Evolutionary conservation across 2,329 filamentous ascomycete species (phyloP), one percentile per base, ranked within the genome.

Genomic region (Epichloe glyceriae): DNA sequence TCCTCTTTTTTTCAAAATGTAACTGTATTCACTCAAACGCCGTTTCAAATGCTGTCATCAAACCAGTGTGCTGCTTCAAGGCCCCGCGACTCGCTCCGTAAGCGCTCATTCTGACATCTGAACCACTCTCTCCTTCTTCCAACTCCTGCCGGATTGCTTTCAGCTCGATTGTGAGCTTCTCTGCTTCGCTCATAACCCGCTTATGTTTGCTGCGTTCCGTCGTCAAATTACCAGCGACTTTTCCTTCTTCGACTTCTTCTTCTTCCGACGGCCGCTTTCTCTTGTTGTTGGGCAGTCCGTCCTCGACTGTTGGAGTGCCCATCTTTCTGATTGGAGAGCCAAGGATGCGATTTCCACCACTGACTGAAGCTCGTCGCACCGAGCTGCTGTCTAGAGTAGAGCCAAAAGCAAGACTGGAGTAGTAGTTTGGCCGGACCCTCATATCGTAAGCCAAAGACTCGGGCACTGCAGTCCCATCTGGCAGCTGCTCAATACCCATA

Each of bases 381-480:
- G 47, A 48, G 19, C 41, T 33, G 19, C 19, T 17, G 12, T 20
- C 20, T 15, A 43, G 11, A 3, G 39, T 35, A 39, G 44, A 38
- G 14, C 46, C 43, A 37, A 50, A 46, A 4, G 45, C 45, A 15
- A 35, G 40, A 39, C 48, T 37, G 15, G 50, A 30, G 20, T 54
- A 46, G 19, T 35, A 49, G 3, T 12, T 47, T 5, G 45, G 45
- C 11, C 46, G 34, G 17, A 41, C 48, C 19, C 41, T 45, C 52
- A 74, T 69, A 26, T 75, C 70, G 37, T 69, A 57, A 12, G 73
- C 73, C 40, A 80, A 64, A 3, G 68, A 67, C 54, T 79, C 75
- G 5, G 75, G 76, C 3, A 78, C 57, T 53, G 73, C 75, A 46
- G 73, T 70, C n/a, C 76, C 70, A 54, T 79, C 71, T 4, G 73